These are phyloP conservation scores for Sclerotinia spermophila DNA, from an alignment of 2,329 filamentous ascomycete genomes.

Conservation along the genomic window DNA sequence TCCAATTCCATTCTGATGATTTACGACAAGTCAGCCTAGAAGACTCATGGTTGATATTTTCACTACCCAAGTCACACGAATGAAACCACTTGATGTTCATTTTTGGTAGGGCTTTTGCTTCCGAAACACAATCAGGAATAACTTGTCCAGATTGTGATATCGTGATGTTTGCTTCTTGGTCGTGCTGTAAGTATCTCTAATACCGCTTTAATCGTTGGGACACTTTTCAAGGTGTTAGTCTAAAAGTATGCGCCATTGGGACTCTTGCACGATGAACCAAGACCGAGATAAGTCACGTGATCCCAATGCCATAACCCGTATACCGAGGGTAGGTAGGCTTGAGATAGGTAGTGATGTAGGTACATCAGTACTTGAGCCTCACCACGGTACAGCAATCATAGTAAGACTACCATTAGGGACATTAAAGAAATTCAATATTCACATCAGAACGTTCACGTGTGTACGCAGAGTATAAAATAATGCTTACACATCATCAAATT, in stretches of 20 bases:
- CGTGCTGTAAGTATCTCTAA: not conserved
- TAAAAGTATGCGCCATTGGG: not conserved
- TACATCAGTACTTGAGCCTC: not conserved
- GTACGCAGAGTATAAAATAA: not conserved
- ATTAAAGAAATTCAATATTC: not conserved
- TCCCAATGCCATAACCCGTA: not conserved
- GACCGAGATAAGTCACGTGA: not conserved
- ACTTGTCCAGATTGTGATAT: not conserved
- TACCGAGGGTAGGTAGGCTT: not conserved
- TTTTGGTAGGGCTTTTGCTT: not conserved
- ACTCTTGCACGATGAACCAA: not conserved
- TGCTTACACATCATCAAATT: not conserved
- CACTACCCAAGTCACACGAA: not conserved
- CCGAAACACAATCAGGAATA: no score
- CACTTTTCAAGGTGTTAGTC: not conserved
- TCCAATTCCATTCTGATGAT: not conserved
- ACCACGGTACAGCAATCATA: not conserved
- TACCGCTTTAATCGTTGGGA: not conserved
- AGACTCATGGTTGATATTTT: not conserved
- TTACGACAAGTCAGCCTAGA: not conserved
- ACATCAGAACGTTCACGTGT: not conserved
- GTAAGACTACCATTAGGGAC: no score
- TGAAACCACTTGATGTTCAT: not conserved
- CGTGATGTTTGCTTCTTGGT: not conserved
- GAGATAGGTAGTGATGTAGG: no score